Percentiles rank a stretch among this genome's conserved stretches.
Conservation (phyloP, 805 yeast genomes). For the Nakazawaea pomicola region DNA sequence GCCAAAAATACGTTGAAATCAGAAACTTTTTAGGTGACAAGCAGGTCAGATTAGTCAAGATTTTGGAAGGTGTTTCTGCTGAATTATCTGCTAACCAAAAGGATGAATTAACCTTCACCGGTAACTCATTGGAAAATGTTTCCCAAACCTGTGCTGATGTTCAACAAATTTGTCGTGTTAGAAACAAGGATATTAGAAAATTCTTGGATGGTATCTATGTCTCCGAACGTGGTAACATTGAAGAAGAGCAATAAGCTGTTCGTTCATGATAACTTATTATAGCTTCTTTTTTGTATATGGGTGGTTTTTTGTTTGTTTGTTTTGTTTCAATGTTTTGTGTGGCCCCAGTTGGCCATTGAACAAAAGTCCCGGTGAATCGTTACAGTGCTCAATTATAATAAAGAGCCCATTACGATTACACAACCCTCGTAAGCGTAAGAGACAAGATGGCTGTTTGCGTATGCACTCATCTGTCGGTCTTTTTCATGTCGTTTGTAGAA, state of each 20-base stretch:
- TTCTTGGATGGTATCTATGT: constrained; percentile 99
- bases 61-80: constrained; percentile 85
- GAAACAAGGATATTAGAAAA: constrained; percentile 99
- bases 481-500: too few relatives aligned
- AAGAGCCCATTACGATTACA: constrained; percentile 17
- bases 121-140: constrained; percentile 96
- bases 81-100: constrained; percentile 79
- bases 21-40: constrained; percentile 99
- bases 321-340: constrained; percentile 2
- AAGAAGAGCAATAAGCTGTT: constrained; percentile 53
- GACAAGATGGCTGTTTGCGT: background rate
- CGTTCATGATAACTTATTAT: too few relatives aligned
- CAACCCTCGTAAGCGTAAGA: background rate
- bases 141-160: constrained; percentile 98
- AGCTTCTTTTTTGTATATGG: too few relatives aligned
- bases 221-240: constrained; percentile 88
- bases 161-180: constrained; percentile 96
- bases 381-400: constrained; percentile 14
- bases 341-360: background rate
- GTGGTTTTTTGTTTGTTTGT: too few relatives aligned
- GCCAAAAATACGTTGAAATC: constrained; percentile 77
- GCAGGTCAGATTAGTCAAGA: constrained; percentile 84
- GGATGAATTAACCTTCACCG: constrained; percentile 90
- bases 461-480: too few relatives aligned
- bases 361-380: constrained; percentile 14